Evolutionary conservation across 169 alveolate species (phyloP).

Genomic region (Ophryocystis elektroscirrha): DNA sequence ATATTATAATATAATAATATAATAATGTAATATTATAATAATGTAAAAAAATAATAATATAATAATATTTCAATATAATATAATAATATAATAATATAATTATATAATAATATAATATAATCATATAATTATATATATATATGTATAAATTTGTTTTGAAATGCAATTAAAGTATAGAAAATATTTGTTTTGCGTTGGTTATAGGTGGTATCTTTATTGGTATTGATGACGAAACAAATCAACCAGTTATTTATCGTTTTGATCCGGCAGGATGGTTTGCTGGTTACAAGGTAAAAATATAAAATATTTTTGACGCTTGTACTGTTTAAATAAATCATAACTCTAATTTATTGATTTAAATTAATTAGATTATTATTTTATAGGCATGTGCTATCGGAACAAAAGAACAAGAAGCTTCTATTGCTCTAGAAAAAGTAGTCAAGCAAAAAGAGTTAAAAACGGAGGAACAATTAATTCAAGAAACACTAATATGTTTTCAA

Average conservation of each 20-base stretch:
- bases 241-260: constrained; percentile 67
- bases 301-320: background rate
- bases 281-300: constrained; percentile 50
- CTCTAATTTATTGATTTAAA: background rate
- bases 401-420: constrained; percentile 49
- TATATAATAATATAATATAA: background rate
- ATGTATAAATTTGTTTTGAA: background rate
- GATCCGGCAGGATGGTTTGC: constrained; percentile 88
- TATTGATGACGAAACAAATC: constrained; percentile 70
- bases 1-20: too few relatives aligned
- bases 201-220: constrained; percentile 62
- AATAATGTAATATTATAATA: background rate
- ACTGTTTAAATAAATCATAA: background rate
- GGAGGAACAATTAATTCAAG: constrained; percentile 6
- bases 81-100: constrained; percentile 8
- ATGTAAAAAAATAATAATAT: background rate
- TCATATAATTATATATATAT: background rate
- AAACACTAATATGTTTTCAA: constrained; percentile 8
- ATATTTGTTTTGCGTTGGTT: background rate
- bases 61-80: constrained; percentile 4
- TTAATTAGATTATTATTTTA: background rate
- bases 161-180: background rate
- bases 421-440: constrained; percentile 27
- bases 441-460: constrained; percentile 12
- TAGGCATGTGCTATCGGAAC: constrained; percentile 45